A percentile compares a stretch with the other conserved stretches of the same genome.
Evolutionary conservation across 2,329 filamentous ascomycete genomes (phyloP).

Genomic region (Phialocephala sp.): DNA sequence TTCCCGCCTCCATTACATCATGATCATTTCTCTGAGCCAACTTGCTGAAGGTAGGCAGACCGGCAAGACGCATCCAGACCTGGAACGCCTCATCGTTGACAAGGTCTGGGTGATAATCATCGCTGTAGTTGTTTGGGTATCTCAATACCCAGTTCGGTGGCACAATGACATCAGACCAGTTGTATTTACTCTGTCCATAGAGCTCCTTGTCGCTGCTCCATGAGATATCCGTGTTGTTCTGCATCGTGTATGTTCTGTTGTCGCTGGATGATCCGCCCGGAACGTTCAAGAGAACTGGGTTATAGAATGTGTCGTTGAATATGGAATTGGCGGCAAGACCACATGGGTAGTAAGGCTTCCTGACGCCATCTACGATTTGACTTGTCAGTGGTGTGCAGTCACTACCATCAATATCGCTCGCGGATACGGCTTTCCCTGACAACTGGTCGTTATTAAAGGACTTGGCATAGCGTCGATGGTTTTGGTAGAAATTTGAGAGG

Average conservation of each 20-base stretch:
- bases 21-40: slow-evolving; percentile 83
- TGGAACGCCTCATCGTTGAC: slow-evolving; percentile 84
- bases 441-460: slow-evolving; percentile 86
- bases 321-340: slow-evolving; percentile 95
- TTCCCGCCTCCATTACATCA: slow-evolving; percentile 68
- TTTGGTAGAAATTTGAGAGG: slow-evolving; percentile 98
- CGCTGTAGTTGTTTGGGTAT: slow-evolving; percentile 74
- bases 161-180: slow-evolving; percentile 69
- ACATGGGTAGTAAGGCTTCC: slow-evolving; percentile 87
- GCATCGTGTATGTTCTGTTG: slow-evolving; percentile 72
- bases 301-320: slow-evolving; percentile 90
- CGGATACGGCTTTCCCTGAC: slow-evolving; percentile 69
- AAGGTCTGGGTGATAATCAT: slow-evolving; percentile 68
- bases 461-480: slow-evolving; percentile 94
- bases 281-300: slow-evolving; percentile 65
- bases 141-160: slow-evolving; percentile 83
- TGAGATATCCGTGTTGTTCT: slow-evolving; percentile 72
- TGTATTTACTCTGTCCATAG: slow-evolving; percentile 75
- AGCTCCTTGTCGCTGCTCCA: slow-evolving; percentile 85
- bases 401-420: slow-evolving; percentile 65
- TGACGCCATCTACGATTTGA: slow-evolving; percentile 50
- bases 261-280: slow-evolving; percentile 46
- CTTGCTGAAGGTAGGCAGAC: slow-evolving; percentile 93
- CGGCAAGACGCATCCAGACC: slow-evolving; percentile 98
- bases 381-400: slow-evolving; percentile 77